Base-by-base conservation (phyloP, 2,329 filamentous ascomycete species). In the Thelonectria discophora region DNA sequence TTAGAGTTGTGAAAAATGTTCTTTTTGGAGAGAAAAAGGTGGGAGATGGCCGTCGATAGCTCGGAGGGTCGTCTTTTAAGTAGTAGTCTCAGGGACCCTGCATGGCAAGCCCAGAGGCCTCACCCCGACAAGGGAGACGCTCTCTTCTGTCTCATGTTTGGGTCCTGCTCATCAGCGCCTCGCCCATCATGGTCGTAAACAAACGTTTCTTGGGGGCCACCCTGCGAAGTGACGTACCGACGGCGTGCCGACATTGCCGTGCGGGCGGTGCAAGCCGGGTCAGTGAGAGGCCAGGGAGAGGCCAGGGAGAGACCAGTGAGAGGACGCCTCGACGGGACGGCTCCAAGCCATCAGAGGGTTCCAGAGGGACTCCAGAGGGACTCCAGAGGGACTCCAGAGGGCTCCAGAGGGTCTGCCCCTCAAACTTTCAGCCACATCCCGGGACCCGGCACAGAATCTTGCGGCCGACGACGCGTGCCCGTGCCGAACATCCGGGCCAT, bases 401-500 rank as follows among this genome's bases (percentile, higher is more conserved):
- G 58, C 43, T 55, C 37, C 55, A 48, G 48, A 40, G 15, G 43
- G 15, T 65, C 67, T 71, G 6, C 21, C 21, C 21, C 62, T 55
- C 45, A 18, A 40, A 55, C 27, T 47, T 65, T 65, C 60, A 68
- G 69, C 66, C 65, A 64, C 62, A 47, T 32, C 18, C 56, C 69
- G 68, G 69, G 69, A 71, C 62, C 45, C 55, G 57, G 50, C 54
- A 53, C 18, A 51, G 34, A 43, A 27, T 8, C 34, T 37, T 43
- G 34, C 34, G 45, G 55, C 58, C 64, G 64, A 63, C 64, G 67
- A 67, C 55, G 48, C 39, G 59, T 57, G 60, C 60, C 27, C 56
- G 67, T 72, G 70, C 70, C 70, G 70, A 72, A 71, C 68, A 64
- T 70, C 70, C 70, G 70, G 34, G 61, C 55, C 49, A 58, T 51